phyloP scores from a whole-genome alignment of 192 early-diverging fungal genomes.

The Funneliformis mosseae region DNA sequence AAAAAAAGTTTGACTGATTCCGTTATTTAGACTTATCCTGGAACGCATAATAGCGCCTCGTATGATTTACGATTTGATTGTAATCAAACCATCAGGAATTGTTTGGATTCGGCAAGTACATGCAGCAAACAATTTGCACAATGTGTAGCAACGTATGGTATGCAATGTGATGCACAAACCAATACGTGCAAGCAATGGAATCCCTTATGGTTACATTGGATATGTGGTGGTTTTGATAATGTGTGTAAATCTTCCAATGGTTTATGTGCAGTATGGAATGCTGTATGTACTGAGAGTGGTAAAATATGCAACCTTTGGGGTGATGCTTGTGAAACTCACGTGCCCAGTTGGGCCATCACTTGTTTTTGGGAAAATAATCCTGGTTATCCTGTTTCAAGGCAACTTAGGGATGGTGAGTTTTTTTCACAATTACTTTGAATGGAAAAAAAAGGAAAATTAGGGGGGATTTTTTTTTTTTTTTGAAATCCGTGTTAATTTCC shows the following conservation, averaged over 20 bases:
- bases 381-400: constrained; percentile 36
- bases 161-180: constrained; percentile 38
- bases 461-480: not conserved
- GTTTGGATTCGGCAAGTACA: constrained; percentile 36
- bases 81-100: constrained; percentile 27
- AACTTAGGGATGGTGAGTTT: constrained; percentile 43
- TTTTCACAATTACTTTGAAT: not conserved
- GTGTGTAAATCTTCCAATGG: constrained; percentile 39
- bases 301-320: constrained; percentile 40
- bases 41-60: constrained; percentile 45
- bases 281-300: constrained; percentile 37
- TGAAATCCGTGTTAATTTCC: no score
- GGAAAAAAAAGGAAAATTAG: not conserved
- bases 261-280: constrained; percentile 42
- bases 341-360: constrained; percentile 37
- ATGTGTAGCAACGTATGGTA: constrained; percentile 35
- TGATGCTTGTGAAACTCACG: constrained; percentile 32
- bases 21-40: constrained; percentile 43
- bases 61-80: constrained; percentile 46
- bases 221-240: constrained; percentile 37
- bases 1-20: constrained; percentile 11
- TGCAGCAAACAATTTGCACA: constrained; percentile 38
- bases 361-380: constrained; percentile 50
- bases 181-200: constrained; percentile 32
- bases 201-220: constrained; percentile 42